A percentile compares a stretch with the other conserved stretches of the same genome.
These are phyloP conservation scores for Vitellaria paradoxa DNA, from an alignment of 179 eudicot genomes.

Conservation along the genomic window DNA sequence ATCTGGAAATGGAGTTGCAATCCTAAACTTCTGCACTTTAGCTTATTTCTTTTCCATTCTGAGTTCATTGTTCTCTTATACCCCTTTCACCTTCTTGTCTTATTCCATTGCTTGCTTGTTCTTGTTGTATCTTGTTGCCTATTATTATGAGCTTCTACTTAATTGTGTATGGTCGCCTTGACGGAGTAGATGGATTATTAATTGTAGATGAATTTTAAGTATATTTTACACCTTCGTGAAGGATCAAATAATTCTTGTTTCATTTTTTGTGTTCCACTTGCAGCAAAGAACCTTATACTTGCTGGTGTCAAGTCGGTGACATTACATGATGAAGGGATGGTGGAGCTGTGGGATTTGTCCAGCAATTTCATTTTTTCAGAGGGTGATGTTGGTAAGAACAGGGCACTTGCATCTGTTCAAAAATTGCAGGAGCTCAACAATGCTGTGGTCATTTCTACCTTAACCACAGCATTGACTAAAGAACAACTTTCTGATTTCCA, in stretches of 20 bases:
- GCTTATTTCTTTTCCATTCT: neutral
- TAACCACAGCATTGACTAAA: slow-evolving; percentile 52
- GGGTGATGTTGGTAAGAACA: slow-evolving; percentile 82
- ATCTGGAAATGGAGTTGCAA: neutral
- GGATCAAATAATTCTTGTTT: neutral
- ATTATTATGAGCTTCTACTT: neutral
- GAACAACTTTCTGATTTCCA: slow-evolving; percentile 82
- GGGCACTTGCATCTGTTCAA: slow-evolving; percentile 79
- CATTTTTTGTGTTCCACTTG: slow-evolving; percentile 17
- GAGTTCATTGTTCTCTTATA: neutral
- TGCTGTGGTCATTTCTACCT: slow-evolving; percentile 71
- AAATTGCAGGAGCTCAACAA: slow-evolving; percentile 90
- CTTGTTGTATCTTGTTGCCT: neutral
- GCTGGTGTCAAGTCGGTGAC: slow-evolving; percentile 96
- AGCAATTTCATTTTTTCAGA: slow-evolving; percentile 82
- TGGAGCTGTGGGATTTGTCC: slow-evolving; percentile 88
- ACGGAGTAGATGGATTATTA: neutral
- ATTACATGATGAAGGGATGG: slow-evolving; percentile 78
- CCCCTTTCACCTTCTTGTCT: too few relatives aligned
- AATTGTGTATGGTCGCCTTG: neutral
- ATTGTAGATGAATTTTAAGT: neutral
- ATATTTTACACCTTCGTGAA: too few relatives aligned
- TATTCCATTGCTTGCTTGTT: neutral
- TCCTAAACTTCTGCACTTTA: neutral
- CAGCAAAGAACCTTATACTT: slow-evolving; percentile 91